These are phyloP conservation scores for Aspergillus mulundensis DNA, from an alignment of 495 filamentous ascomycete species.

Conservation along the genomic window DNA sequence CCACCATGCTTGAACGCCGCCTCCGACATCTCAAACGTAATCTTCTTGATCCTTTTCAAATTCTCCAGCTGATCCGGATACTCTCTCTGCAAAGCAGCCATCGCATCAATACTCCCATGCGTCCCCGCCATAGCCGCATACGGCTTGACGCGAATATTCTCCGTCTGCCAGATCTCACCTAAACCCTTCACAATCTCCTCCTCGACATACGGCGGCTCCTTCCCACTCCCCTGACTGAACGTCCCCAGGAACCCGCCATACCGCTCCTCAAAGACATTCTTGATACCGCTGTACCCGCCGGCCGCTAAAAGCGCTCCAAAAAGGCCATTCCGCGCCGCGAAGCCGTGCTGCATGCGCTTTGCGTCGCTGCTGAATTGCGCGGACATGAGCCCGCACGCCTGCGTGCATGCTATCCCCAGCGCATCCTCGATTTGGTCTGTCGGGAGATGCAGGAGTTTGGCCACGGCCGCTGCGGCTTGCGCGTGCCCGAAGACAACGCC, in stretches of 20 bases:
- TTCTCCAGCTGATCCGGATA: conserved; percentile 20
- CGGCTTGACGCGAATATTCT: conserved; percentile 34
- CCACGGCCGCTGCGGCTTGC: conserved; percentile 29
- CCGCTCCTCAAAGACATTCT: conserved; percentile 38
- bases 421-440: conserved; percentile 23
- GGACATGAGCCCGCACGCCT: conserved; percentile 23
- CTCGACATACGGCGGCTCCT: conserved; percentile 24
- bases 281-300: conserved; percentile 40
- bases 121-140: conserved; percentile 33
- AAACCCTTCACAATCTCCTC: conserved; percentile 32
- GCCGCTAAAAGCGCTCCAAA: conserved; percentile 36
- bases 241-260: conserved; percentile 42
- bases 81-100: conserved; percentile 22
- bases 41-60: conserved; percentile 16
- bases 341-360: conserved; percentile 44
- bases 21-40: conserved; percentile 25
- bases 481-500: conserved; percentile 39
- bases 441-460: conserved; percentile 29
- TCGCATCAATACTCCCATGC: conserved; percentile 25
- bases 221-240: conserved; percentile 32
- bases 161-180: conserved; percentile 35
- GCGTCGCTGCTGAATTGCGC: conserved; percentile 37
- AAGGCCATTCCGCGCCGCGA: conserved; percentile 42
- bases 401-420: conserved; percentile 22
- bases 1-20: conserved; percentile 21